A percentile compares a stretch with the other conserved stretches of the same genome.
Conservation (phyloP, 2,329 filamentous ascomycete species). For the Colletotrichum zoysiae region DNA sequence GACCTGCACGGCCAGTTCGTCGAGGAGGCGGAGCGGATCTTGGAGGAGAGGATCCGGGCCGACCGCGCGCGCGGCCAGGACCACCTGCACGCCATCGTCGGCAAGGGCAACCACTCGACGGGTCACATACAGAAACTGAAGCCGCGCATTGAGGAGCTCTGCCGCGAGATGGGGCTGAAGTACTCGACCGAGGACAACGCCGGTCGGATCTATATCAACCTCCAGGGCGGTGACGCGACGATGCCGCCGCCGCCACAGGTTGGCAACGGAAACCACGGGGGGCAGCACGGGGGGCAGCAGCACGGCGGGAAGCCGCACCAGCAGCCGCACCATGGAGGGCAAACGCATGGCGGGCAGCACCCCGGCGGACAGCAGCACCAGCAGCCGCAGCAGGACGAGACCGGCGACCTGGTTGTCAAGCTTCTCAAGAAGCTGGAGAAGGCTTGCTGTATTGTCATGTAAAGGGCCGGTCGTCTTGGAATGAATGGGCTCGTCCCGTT, state of each 20-base stretch:
- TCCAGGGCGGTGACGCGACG: slow-evolving; percentile 78
- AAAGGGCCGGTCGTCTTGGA: slow-evolving; percentile 44
- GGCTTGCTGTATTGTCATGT: slow-evolving; percentile 83
- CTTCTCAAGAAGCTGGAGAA: slow-evolving; percentile 75
- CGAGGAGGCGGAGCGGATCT: slow-evolving; percentile 91
- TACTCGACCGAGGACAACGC: slow-evolving; percentile 90
- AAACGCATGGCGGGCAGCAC: slow-evolving; percentile 50
- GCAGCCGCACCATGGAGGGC: slow-evolving; percentile 57
- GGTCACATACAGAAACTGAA: slow-evolving; percentile 93
- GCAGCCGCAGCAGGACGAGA: slow-evolving; percentile 60
- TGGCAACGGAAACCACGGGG: slow-evolving; percentile 56
- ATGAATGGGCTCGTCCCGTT: not conserved
- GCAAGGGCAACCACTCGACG: slow-evolving; percentile 89
- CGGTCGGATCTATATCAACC: slow-evolving; percentile 88
- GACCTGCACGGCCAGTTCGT: slow-evolving; percentile 96
- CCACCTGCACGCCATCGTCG: slow-evolving; percentile 94
- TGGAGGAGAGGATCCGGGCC: slow-evolving; percentile 86
- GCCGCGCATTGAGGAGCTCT: slow-evolving; percentile 91
- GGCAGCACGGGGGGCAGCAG: slow-evolving; percentile 56
- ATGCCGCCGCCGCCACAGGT: slow-evolving; percentile 55
- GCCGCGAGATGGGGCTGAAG: slow-evolving; percentile 83
- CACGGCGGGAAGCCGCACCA: slow-evolving; percentile 56
- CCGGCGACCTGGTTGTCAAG: slow-evolving; percentile 72
- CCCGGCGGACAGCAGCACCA: slow-evolving; percentile 55
- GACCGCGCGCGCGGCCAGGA: slow-evolving; percentile 80